Base-by-base conservation (phyloP, 352 stramenopile species). In the Pythium utonaiense region DNA sequence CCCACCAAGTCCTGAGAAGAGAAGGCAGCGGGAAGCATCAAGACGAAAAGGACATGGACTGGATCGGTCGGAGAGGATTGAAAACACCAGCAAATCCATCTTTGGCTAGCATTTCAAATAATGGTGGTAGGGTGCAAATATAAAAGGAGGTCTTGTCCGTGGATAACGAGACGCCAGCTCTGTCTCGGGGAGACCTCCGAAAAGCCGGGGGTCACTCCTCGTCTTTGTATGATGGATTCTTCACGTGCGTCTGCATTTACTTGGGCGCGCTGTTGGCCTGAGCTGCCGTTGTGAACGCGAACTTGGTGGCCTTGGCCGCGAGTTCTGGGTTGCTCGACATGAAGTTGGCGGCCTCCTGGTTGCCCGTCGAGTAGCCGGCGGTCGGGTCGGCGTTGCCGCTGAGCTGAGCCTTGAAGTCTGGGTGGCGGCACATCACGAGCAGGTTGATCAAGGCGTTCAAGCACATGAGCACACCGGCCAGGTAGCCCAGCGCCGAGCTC, bases 381-480 rank as follows among this genome's bases (percentile, higher is more conserved):
- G 85, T 95, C 16, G 85, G 85, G 67, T 95, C 85, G 12, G 83
- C 76, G 50, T 80, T 78, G 10, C 77, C 74, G 57, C 77, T 88
- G 24, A 95, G 75, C 61, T 82, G 71, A 25, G 73, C 78, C 73
- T 92, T 92, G 73, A 95, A 95, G 62, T 95, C 71, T 44, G 85
- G 85, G 71, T 95, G 85, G 61, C 80, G 78, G 69, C 79, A 95
- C 83, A 95, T 92, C 59, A 95, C 81, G 21, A 95, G 69, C 34
- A 93, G 67, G 66, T 95, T 95, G 62, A 95, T 86, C 27, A 95
- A 66, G n/a, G 85, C 83, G 67, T 95, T 95, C 24, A 89, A 42
- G 70, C 83, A 92, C 85, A 95, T 95, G 59, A 95, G 70, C 28
- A 86, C 63, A 28, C 85, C 85, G 28, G 83, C 83, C 56, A 95